phyloP scores from a whole-genome alignment of 495 filamentous ascomycete species.

The Penicillium mononematosum region DNA sequence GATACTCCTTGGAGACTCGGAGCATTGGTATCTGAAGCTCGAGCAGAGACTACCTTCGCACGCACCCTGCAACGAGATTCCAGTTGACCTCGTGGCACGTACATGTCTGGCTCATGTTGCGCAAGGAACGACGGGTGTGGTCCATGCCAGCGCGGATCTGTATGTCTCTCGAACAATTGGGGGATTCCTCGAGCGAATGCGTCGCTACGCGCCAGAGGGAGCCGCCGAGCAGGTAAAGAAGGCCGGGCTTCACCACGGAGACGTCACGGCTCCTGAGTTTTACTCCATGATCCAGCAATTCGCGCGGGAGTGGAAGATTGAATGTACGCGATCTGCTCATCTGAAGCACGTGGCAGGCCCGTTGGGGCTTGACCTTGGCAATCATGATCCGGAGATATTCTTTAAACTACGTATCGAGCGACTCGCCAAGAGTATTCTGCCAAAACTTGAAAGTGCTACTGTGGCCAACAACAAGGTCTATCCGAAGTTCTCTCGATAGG shows the following conservation, averaged over 20 bases:
- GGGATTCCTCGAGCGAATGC: not conserved
- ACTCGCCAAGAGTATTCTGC: not conserved
- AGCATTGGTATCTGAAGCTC: conserved; percentile 1
- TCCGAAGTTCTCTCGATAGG: not conserved
- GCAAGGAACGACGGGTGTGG: conserved; percentile 10
- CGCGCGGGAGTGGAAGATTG: conserved; percentile 7
- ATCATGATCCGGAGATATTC: conserved; percentile 1
- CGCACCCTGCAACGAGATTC: conserved; percentile 18
- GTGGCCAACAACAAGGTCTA: not conserved
- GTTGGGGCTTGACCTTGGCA: not conserved
- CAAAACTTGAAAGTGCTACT: not conserved
- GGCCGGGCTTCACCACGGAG: not conserved
- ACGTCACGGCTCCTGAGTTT: conserved; percentile 1
- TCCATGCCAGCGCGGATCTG: conserved; percentile 14
- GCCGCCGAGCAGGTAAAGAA: not conserved
- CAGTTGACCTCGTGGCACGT: conserved; percentile 21
- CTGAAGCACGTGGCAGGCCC: not conserved
- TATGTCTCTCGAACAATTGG: conserved; percentile 5
- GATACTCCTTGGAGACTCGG: not conserved
- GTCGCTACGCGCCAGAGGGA: not conserved
- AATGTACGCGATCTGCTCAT: conserved; percentile 1
- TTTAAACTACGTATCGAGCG: conserved; percentile 4
- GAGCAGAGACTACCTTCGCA: not conserved
- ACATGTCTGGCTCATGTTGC: conserved; percentile 18
- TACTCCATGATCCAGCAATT: conserved; percentile 10